Evolutionary conservation across 2,329 filamentous ascomycete genomes (phyloP).

Genomic region (Colletotrichum destructivum): DNA sequence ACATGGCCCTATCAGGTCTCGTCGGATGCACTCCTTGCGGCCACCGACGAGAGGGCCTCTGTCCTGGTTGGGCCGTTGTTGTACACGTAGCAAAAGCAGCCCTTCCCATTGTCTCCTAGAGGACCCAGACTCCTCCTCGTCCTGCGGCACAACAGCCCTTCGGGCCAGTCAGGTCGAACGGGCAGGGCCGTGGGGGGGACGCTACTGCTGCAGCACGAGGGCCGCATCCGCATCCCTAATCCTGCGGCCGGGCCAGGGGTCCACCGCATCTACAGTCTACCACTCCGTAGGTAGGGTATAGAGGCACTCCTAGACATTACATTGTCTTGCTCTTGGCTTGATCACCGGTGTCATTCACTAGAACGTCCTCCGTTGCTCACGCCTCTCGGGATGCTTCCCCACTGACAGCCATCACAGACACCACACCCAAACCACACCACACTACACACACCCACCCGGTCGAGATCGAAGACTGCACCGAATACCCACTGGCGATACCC

Average conservation of each 20-base stretch:
- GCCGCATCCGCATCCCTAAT: conserved; percentile 41
- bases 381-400: conserved; percentile 25
- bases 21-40: conserved; percentile 41
- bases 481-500: conserved; percentile 38
- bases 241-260: conserved; percentile 29
- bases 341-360: too few species aligned
- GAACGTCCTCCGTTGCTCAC: neutral
- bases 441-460: conserved; percentile 19
- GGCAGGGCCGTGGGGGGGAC: conserved; percentile 36
- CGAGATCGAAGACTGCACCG: conserved; percentile 19
- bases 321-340: too few species aligned
- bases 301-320: neutral
- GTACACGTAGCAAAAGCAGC: conserved; percentile 35
- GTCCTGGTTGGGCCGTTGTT: conserved; percentile 32
- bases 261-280: conserved; percentile 27
- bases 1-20: conserved; percentile 48
- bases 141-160: conserved; percentile 17
- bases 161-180: conserved; percentile 28
- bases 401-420: neutral
- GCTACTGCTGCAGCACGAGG: conserved; percentile 39
- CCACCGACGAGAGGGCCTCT: conserved; percentile 14
- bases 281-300: neutral
- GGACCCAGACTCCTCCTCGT: neutral
- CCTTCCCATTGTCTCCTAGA: neutral
- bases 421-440: too few species aligned